Base-by-base conservation (phyloP, 2,329 filamentous ascomycete genomes). In the Phyllosticta citrichinensis region DNA sequence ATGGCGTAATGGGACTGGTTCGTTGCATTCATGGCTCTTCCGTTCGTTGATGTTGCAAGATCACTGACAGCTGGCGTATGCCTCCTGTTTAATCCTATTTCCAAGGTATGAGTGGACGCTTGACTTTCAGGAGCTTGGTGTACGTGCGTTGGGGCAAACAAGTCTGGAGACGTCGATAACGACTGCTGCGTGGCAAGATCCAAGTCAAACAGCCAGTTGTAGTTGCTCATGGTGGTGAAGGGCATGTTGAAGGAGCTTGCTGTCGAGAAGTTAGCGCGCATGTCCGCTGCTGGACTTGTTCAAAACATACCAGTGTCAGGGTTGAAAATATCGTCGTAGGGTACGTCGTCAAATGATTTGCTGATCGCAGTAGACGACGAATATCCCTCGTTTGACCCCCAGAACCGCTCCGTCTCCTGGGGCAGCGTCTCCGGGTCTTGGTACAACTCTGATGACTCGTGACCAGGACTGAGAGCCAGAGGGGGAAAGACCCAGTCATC, bases 221-320 rank as follows among this genome's bases (percentile, higher is more conserved):
- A 86, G 61, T 86, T 83, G 63, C 77, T 76, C 62, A 82, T 82
- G 1, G 83, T 85, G 2, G 83, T 85, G 68, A 84, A 86, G 5
- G 83, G 83, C 72, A 84, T 83, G 60, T 86, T 86, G 68, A 86
- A 86, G 0, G 83, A 84, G 66, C 79, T 83, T 30, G 83, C 83
- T 68, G 50, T 40, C 19, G 56, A 56, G 30, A 19, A 57, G 60
- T 50, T 40, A 61, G 58, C 58, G 53, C 50, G 58, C 35, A 60
- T 19, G 47, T 60, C 24, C 22, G 22, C 22, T 40, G 52, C 51
- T 55, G 8, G n/a, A 51, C 51, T 60, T 10, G 51, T 60, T 55
- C 55, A 27, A 62, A 53, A 63, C 66, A 62, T 70, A 75, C 74
- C 74, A 57, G 83, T 86, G 66, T 86, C 83, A 53, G 83, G 78